These are phyloP conservation scores for Phaeotremella skinneri DNA, from an alignment of 768 basidiomycete species.

Conservation along the genomic window DNA sequence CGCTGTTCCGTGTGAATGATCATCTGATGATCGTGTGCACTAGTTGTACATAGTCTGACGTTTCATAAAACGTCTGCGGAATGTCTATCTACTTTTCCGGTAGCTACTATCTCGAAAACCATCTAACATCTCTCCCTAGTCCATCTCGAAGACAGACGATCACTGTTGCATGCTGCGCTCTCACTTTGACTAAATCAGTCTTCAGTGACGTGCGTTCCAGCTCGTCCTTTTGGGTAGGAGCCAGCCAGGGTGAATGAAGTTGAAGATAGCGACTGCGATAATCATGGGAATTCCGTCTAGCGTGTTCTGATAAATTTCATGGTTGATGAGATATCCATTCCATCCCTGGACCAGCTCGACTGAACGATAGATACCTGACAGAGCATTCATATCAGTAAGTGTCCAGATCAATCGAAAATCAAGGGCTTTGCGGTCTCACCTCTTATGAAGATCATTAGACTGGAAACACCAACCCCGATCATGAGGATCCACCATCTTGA, in stretches of 20 bases:
- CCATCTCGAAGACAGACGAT: too few relatives aligned
- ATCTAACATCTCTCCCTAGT: too few relatives aligned
- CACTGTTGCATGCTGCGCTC: too few relatives aligned
- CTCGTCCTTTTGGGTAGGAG: conserved; percentile 22
- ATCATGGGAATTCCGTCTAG: conserved; percentile 43
- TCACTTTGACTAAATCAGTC: not conserved
- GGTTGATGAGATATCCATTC: conserved; percentile 14
- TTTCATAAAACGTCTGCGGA: too few relatives aligned
- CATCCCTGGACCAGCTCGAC: conserved; percentile 35
- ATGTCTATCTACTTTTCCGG: too few relatives aligned
- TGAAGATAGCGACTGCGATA: conserved; percentile 39
- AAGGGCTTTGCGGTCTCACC: conserved; percentile 18
- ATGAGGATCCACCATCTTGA: conserved; percentile 34
- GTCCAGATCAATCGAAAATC: not conserved
- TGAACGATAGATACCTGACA: conserved; percentile 28
- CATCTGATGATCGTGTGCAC: too few relatives aligned
- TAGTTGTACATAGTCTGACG: too few relatives aligned
- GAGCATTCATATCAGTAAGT: not conserved
- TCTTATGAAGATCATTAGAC: conserved; percentile 32
- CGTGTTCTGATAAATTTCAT: conserved; percentile 29
- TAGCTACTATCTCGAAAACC: too few relatives aligned
- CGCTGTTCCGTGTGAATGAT: too few relatives aligned
- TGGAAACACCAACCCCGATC: conserved; percentile 22
- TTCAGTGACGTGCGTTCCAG: conserved; percentile 36
- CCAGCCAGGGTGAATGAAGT: conserved; percentile 36